Conservation (phyloP, 768 basidiomycete species). For the Crepidotus variabilis region DNA sequence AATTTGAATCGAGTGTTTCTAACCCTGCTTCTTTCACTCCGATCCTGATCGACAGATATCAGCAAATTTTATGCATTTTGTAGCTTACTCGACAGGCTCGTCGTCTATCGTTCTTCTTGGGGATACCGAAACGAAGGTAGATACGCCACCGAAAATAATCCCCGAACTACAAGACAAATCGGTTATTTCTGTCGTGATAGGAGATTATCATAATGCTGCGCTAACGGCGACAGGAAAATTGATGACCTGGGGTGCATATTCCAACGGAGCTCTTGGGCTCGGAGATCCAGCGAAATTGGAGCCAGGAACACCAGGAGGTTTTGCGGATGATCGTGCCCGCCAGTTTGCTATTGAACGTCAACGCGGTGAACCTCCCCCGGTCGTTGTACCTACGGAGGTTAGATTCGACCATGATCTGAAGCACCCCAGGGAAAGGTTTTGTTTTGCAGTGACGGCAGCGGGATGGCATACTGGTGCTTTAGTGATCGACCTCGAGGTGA, state of each 20-base stretch:
- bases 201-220: conserved; percentile 91
- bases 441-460: conserved; percentile 74
- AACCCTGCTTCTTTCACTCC: too few relatives aligned
- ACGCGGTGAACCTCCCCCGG: conserved; percentile 35
- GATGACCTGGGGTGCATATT: conserved; percentile 78
- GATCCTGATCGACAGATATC: conserved; percentile 53
- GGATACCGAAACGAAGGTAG: conserved; percentile 37
- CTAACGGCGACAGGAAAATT: conserved; percentile 74
- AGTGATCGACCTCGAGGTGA: conserved; percentile 79
- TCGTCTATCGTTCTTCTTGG: conserved; percentile 77
- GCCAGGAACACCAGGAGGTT: conserved; percentile 60
- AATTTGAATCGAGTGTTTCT: neutral
- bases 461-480: conserved; percentile 94
- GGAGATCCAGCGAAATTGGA: conserved; percentile 63
- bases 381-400: conserved; percentile 64
- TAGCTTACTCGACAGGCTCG: conserved; percentile 72
- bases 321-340: conserved; percentile 32
- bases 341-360: conserved; percentile 21
- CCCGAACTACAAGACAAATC: conserved; percentile 70
- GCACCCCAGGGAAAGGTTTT: conserved; percentile 57
- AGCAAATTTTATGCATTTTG: conserved; percentile 79
- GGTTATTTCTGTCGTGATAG: conserved; percentile 85
- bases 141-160: conserved; percentile 54
- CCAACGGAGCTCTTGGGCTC: conserved; percentile 79
- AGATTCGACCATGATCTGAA: conserved; percentile 59